Evolutionary conservation across 1,284 basidiomycete genomes (phyloP), one percentile per base, ranked within the genome.

Genomic region (Omphalotus olearius): DNA sequence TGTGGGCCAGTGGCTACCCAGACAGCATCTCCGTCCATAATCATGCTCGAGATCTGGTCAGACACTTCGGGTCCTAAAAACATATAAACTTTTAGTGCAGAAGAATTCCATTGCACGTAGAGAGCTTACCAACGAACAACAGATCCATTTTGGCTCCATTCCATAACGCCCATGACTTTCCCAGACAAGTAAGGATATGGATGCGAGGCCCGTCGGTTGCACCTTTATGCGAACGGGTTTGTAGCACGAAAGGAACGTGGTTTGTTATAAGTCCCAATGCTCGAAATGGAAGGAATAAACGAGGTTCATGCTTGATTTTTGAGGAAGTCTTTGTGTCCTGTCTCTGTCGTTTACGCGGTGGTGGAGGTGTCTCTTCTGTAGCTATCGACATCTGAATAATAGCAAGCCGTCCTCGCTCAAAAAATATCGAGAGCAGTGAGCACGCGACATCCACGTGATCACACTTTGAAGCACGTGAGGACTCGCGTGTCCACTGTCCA

Each of bases 111-210:
- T 2, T 13, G 30, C 2, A 33, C 6, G 14, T 45, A 53, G 53
- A 53, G 53, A 58, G 72, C 91, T 71, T 66, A 88, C 95, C 93
- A 54, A 97, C 93, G 66, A 99, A 98, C 43, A 98, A 75, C 44
- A 99, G 71, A 14, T 80, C 82, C 90, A 99, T 94, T 69, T 88
- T 91, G 30, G 85, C 90, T 11, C 93, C 93, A 63, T 98, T 93
- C 96, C 96, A 99, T 69, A 98, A 77, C 17, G 93, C 90, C 96
- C 96, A 99, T 59, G 90, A 85, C 56, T 78, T 82, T 13, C 96
- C 96, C 4, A 98, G 69, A 61, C 91, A 95, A 11, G 94, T 97
- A 39, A 98, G 71, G 45, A 99, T 75, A 59, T 93, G 86, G 53
- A 93, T 74, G 44, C 81, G 78, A 1, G 92, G 91, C 1, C 87